These are phyloP conservation scores for Phyllosticta citribraziliensis DNA, from an alignment of 2,329 filamentous ascomycete genomes.

Conservation along the genomic window DNA sequence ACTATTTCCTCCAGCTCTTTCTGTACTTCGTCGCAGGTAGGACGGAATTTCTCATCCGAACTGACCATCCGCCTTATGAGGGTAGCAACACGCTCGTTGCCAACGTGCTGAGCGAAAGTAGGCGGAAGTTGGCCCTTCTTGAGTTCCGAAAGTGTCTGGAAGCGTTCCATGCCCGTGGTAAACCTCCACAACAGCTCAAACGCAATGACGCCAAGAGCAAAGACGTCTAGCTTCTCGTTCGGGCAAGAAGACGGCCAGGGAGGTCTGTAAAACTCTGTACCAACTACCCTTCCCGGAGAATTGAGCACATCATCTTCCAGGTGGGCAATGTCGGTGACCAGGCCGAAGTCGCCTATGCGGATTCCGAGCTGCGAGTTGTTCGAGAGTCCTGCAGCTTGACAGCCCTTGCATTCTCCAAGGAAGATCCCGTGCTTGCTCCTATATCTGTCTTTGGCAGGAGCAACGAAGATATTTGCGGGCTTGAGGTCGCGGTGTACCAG, in stretches of 20 bases:
- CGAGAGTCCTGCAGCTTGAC: constrained; percentile 20
- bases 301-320: constrained; percentile 16
- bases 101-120: constrained; percentile 18
- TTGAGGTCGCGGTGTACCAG: constrained; percentile 60
- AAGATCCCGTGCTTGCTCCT: constrained; percentile 37
- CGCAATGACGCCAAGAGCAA: constrained; percentile 51
- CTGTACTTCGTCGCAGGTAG: constrained; percentile 23
- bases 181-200: constrained; percentile 53
- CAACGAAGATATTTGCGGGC: constrained; percentile 58
- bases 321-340: constrained; percentile 46
- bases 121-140: constrained; percentile 23
- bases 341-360: constrained; percentile 59
- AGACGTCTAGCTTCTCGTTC: constrained; percentile 50
- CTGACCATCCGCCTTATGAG: constrained; percentile 25
- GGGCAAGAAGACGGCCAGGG: constrained; percentile 22
- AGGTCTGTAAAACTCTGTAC: constrained; percentile 54
- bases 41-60: constrained; percentile 20
- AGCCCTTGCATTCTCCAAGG: constrained; percentile 37
- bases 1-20: constrained; percentile 13
- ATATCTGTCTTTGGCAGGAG: constrained; percentile 28
- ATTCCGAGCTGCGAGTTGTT: constrained; percentile 40
- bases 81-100: constrained; percentile 16
- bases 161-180: constrained; percentile 28
- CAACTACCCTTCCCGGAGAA: constrained; percentile 38
- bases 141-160: constrained; percentile 24